A percentile compares a stretch with the other conserved stretches of the same genome.
These are phyloP conservation scores for Trypanosoma grayi DNA, from an alignment of 208 protist species.

Conservation along the genomic window DNA sequence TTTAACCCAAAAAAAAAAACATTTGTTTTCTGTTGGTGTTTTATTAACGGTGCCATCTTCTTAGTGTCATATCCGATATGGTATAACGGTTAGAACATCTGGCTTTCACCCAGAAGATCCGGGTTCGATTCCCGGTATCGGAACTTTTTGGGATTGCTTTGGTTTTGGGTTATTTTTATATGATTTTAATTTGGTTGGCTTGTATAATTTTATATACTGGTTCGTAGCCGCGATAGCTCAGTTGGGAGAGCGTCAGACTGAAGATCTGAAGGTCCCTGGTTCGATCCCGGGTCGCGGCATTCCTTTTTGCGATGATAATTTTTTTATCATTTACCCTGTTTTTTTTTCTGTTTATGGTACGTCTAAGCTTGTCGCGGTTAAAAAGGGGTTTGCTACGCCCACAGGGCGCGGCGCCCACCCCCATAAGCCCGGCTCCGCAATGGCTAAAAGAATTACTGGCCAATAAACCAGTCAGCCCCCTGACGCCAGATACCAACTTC, in stretches of 20 bases:
- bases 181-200: background rate
- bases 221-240: slow-evolving; percentile 55
- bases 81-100: slow-evolving; percentile 39
- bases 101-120: slow-evolving; percentile 37
- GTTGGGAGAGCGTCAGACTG: slow-evolving; percentile 78
- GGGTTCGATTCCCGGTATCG: slow-evolving; percentile 36
- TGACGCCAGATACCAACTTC: no score
- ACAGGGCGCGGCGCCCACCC: no score
- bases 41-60: background rate
- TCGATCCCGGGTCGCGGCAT: slow-evolving; percentile 83
- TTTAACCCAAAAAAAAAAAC: background rate
- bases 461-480: no score
- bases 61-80: slow-evolving; percentile 17
- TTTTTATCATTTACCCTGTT: slow-evolving; percentile 4
- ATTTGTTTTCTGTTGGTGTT: background rate
- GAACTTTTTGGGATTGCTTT: no score
- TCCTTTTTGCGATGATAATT: slow-evolving; percentile 27
- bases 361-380: no score
- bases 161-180: no score
- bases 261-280: slow-evolving; percentile 77
- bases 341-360: slow-evolving; percentile 7
- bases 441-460: no score
- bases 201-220: background rate
- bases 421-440: no score
- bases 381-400: no score